Percentiles rank a stretch among this genome's conserved stretches.
phyloP scores from a whole-genome alignment of 805 yeast species.

The Metschnikowia matae region DNA sequence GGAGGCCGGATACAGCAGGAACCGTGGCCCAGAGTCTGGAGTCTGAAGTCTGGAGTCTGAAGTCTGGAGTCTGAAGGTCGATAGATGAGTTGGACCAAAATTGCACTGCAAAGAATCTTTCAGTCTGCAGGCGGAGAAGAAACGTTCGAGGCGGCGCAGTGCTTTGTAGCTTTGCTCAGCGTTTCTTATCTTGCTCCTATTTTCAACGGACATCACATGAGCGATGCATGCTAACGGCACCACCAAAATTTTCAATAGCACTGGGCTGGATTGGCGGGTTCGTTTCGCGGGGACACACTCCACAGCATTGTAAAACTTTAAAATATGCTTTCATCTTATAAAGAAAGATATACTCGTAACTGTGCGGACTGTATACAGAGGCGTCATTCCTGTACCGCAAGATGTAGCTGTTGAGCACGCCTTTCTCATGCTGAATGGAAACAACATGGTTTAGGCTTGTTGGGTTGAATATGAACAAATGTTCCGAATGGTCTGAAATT shows the following conservation, averaged over 20 bases:
- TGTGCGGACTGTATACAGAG: background rate
- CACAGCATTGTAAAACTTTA: background rate
- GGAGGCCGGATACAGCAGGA: background rate
- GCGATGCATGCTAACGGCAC: background rate
- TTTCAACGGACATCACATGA: background rate
- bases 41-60: background rate
- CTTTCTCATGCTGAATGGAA: too few species aligned
- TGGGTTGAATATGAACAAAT: background rate
- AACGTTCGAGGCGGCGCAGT: background rate
- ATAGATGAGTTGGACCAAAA: background rate
- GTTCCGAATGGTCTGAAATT: background rate
- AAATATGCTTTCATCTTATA: background rate
- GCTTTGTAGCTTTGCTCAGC: background rate
- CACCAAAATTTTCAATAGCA: background rate
- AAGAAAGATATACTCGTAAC: background rate
- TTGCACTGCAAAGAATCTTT: slow-evolving; percentile 2
- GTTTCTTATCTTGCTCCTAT: background rate
- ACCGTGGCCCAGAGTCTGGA: background rate
- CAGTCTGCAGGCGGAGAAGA: slow-evolving; percentile 2
- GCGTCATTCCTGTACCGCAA: background rate
- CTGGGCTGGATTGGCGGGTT: background rate
- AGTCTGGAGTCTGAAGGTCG: background rate
- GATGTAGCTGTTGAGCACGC: background rate
- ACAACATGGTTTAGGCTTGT: too few species aligned
- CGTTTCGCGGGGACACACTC: background rate